Percentiles rank a stretch among this genome's conserved stretches.
Conservation (phyloP, 2,329 filamentous ascomycete species). For the Pleoardoris graminearum region DNA sequence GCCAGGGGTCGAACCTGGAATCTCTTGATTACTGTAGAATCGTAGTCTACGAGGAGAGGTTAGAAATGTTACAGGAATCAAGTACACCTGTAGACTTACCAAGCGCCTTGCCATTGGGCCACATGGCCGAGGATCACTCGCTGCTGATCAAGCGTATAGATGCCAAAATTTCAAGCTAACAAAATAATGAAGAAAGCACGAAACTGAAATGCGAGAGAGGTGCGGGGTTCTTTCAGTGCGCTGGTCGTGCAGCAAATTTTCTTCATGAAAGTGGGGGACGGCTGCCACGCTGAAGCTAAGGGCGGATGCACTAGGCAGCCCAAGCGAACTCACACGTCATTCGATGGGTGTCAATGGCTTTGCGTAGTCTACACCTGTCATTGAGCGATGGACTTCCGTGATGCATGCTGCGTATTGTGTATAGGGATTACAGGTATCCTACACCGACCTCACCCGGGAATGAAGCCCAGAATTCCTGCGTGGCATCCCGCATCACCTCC, state of each 20-base stretch:
- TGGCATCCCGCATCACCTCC: conserved; percentile 44
- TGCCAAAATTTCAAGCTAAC: neutral
- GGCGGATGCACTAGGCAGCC: neutral
- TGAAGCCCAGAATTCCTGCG: conserved; percentile 46
- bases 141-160: neutral
- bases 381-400: neutral
- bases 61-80: too few species aligned
- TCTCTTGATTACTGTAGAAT: conserved; percentile 20
- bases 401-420: neutral
- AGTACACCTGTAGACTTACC: too few species aligned
- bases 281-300: neutral
- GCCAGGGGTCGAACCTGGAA: conserved; percentile 8
- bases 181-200: too few species aligned
- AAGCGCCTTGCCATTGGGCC: conserved; percentile 59
- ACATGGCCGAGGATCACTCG: conserved; percentile 22
- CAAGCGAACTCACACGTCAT: neutral
- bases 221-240: neutral
- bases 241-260: neutral
- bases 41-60: too few species aligned
- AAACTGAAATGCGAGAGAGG: neutral
- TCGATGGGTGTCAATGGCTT: too few species aligned
- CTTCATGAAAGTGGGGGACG: neutral
- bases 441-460: conserved; percentile 46
- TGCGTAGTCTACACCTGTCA: too few species aligned
- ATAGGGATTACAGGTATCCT: conserved; percentile 21